A percentile compares a stretch with the other conserved stretches of the same genome.
These are phyloP conservation scores for Cicer chorassanicum DNA, from an alignment of 306 rosid genomes.

Conservation along the genomic window DNA sequence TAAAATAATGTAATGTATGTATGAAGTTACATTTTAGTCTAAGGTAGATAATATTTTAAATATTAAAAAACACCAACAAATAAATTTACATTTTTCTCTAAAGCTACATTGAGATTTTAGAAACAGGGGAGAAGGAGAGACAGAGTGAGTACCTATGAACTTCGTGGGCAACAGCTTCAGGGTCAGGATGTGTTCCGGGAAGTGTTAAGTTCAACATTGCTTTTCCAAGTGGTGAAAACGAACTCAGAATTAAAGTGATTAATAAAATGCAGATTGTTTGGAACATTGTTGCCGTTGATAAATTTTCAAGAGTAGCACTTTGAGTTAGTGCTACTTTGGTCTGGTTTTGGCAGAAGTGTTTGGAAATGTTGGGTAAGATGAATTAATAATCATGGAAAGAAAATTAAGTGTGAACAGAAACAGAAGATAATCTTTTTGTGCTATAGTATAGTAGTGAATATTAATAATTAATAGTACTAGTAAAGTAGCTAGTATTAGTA, in stretches of 20 bases:
- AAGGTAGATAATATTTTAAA: too few species aligned
- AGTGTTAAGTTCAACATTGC: conserved; percentile 76
- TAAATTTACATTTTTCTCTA: too few species aligned
- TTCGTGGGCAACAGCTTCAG: conserved; percentile 78
- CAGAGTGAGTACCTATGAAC: conserved; percentile 65
- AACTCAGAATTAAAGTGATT: conserved; percentile 51
- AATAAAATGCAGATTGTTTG: conserved; percentile 63
- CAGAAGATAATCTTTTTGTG: conserved; percentile 13
- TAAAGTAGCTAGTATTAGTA: too few species aligned
- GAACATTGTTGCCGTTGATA: conserved; percentile 51
- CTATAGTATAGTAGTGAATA: not conserved
- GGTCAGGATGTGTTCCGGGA: conserved; percentile 87
- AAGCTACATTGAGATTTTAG: conserved; percentile 37
- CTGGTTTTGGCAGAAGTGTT: conserved; percentile 44
- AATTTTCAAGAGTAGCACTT: not conserved
- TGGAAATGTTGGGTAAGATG: conserved; percentile 30
- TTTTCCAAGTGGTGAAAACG: conserved; percentile 44
- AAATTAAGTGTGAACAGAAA: conserved; percentile 41
- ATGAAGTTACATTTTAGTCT: too few species aligned
- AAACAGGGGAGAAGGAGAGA: conserved; percentile 16
- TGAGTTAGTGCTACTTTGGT: conserved; percentile 7
- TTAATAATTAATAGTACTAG: too few species aligned
- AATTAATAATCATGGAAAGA: conserved; percentile 39
- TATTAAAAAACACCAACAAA: too few species aligned
- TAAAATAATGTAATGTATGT: conserved; percentile 2